These are phyloP conservation scores for Colletotrichum tropicicola DNA, from an alignment of 2,329 filamentous ascomycete genomes.

Conservation along the genomic window DNA sequence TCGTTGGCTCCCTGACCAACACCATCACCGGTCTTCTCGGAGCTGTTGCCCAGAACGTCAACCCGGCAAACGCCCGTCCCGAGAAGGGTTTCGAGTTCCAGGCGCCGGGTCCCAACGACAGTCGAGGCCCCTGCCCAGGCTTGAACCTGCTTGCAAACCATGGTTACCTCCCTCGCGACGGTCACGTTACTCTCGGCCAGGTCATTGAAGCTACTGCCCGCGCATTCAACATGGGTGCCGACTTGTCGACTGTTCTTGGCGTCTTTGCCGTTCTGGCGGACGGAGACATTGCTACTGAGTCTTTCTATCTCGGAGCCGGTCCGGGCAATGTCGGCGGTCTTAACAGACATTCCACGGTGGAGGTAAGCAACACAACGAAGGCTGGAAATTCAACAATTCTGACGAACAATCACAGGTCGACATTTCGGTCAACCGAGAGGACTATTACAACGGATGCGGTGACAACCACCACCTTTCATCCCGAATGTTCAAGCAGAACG, in stretches of 20 bases:
- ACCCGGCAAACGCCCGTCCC: constrained; percentile 7
- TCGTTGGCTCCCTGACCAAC: not conserved
- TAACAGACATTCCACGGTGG: constrained; percentile 24
- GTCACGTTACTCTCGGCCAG: constrained; percentile 32
- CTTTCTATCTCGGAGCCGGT: constrained; percentile 15
- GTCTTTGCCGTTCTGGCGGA: not conserved
- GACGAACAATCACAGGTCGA: not conserved
- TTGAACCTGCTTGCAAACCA: constrained; percentile 55
- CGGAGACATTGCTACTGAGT: constrained; percentile 15
- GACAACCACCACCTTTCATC: constrained; percentile 25
- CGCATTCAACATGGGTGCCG: constrained; percentile 19
- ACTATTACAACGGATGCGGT: constrained; percentile 21
- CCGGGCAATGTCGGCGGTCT: constrained; percentile 15
- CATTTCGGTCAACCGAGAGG: constrained; percentile 22
- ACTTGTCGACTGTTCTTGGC: constrained; percentile 1
- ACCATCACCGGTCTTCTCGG: constrained; percentile 21
- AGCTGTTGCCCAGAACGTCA: constrained; percentile 6
- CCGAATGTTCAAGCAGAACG: constrained; percentile 24
- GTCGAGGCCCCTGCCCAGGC: constrained; percentile 47
- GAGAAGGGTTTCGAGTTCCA: constrained; percentile 18
- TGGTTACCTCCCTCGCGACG: constrained; percentile 51
- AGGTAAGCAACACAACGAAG: not conserved
- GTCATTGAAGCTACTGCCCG: constrained; percentile 19
- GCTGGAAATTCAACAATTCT: not conserved
- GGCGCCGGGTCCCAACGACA: constrained; percentile 4